Base-by-base conservation (phyloP, 2,329 filamentous ascomycete genomes). In the Sporothrix variecibatus region DNA sequence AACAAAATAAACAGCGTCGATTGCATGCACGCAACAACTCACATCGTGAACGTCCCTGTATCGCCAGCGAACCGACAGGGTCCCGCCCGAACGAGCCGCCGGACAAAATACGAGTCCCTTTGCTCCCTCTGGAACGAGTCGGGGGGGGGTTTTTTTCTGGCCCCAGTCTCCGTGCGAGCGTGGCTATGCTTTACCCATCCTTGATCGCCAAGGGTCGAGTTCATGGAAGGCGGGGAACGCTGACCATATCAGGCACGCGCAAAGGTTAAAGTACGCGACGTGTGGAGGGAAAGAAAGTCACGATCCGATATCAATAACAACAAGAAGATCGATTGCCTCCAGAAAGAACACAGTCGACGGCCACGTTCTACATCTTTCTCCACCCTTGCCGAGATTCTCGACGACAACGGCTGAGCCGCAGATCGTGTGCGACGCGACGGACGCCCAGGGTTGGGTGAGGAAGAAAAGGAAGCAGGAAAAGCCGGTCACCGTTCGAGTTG, bases 81-180 rank as follows among this genome's bases (percentile, higher is more conserved):
- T n/a, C 11, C 12, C 12, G 2, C 15, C 23, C n/a, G 62, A 20
- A 43, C 11, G 38, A 67, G 12, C 62, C 12, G 40, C 38, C n/a
- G 38, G 62, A 28, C 11, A 20, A 12, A 46, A 65, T 65, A 26
- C 34, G 60, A 64, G 34, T 65, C 20, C 3, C 40, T 15, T 43
- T 28, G 62, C 23, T 49, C 51, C 23, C 43, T 68, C 65, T 68
- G 17, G 65, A 68, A 51, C 65, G 65, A 43, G 65, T 51, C n/a
- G n/a, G n/a, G n/a, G n/a, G n/a, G n/a, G n/a, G n/a, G n/a, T 9
- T 58, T 62, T 62, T 51, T 46, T 23, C 23, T 28, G 62, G 23
- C 62, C 17, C 62, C 62, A 49, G 62, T 64, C 49, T 15, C 15
- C n/a, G n/a, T 40, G 69, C 69, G 49, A 40, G 23, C 49, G 46